Percentiles rank a stretch among this genome's conserved stretches.
Evolutionary conservation across 2,329 filamentous ascomycete genomes (phyloP).

Genomic region (Ceratocystis cubensis): DNA sequence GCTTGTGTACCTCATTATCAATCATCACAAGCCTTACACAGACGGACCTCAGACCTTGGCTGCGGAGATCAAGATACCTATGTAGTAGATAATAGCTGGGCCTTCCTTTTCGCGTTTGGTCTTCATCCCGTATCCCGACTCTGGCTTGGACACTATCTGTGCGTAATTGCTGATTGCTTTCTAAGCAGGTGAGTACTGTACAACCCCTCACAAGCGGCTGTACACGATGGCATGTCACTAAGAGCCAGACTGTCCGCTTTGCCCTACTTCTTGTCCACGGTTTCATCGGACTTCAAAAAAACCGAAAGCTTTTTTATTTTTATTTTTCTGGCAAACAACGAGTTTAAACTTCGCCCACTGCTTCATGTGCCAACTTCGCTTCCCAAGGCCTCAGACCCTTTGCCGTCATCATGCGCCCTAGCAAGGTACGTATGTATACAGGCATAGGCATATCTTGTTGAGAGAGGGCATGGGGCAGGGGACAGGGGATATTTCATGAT

Average conservation of each 20-base stretch:
- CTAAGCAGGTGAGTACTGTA: neutral
- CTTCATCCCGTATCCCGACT: neutral
- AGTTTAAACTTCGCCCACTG: neutral
- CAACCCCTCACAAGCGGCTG: too few relatives aligned
- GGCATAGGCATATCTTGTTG: neutral
- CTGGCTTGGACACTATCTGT: neutral
- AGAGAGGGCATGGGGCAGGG: neutral
- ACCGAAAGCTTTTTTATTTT: too few relatives aligned
- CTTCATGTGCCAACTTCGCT: constrained; percentile 4
- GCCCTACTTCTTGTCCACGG: too few relatives aligned
- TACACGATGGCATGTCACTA: too few relatives aligned
- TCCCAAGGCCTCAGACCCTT: constrained; percentile 6
- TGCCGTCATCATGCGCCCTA: constrained; percentile 10
- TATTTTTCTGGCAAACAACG: neutral
- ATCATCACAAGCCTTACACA: too few relatives aligned
- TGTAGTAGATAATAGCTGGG: neutral
- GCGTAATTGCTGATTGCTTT: neutral
- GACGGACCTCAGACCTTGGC: too few relatives aligned
- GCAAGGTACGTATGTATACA: neutral
- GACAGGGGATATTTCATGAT: neutral
- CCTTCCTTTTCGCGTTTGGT: neutral
- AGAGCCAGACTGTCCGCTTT: too few relatives aligned
- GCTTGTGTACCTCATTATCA: too few relatives aligned
- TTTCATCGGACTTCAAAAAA: too few relatives aligned
- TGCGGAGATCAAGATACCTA: neutral